phyloP scores from a whole-genome alignment of 345 rosid species.

The Citrus sp. region DNA sequence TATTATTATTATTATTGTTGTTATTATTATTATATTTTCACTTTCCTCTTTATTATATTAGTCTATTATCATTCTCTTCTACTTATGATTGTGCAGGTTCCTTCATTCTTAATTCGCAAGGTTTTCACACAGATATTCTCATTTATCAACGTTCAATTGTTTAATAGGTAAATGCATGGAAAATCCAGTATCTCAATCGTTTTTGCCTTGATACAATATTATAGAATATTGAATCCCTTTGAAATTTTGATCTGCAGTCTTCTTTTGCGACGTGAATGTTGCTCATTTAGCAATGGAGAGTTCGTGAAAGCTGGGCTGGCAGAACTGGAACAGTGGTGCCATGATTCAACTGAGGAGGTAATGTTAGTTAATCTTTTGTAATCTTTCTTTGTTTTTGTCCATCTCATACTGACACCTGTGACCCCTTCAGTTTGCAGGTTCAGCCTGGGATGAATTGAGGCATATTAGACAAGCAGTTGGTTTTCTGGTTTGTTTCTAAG shows the following conservation, averaged over 20 bases:
- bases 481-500: conserved; percentile 60
- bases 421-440: conserved; percentile 67
- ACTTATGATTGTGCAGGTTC: conserved; percentile 52
- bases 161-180: conserved; percentile 67
- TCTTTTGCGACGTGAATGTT: conserved; percentile 92
- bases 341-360: conserved; percentile 84
- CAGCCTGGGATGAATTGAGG: conserved; percentile 89
- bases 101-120: conserved; percentile 74
- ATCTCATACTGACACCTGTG: conserved; percentile 13
- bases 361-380: not conserved
- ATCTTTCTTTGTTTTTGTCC: conserved; percentile 6
- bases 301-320: conserved; percentile 89
- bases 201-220: not conserved
- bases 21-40: not conserved
- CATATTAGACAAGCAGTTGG: conserved; percentile 99
- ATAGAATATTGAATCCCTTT: not conserved
- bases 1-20: not conserved
- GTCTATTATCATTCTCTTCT: conserved; percentile 13
- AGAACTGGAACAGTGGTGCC: conserved; percentile 90
- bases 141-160: conserved; percentile 89
- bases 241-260: conserved; percentile 53
- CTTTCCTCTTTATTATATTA: not conserved
- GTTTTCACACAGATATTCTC: conserved; percentile 88
- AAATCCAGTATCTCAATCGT: conserved; percentile 19
- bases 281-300: conserved; percentile 98